A percentile compares a stretch with the other conserved stretches of the same genome.
Evolutionary conservation across 306 rosid genomes (phyloP).

Genomic region (Rosa persica): DNA sequence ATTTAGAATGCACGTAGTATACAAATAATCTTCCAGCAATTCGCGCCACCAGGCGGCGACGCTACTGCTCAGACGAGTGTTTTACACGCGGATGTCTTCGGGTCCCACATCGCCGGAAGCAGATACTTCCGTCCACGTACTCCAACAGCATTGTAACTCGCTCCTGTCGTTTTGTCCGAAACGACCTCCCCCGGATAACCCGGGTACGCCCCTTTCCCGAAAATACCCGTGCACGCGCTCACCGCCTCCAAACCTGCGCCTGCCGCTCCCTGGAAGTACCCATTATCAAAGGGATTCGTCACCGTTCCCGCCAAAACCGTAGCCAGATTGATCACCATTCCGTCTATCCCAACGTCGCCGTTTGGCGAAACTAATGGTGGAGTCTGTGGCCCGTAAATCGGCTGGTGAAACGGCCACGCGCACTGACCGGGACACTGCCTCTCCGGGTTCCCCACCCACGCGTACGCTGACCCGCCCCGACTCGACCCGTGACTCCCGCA

Average conservation of each 20-base stretch:
- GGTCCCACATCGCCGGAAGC: constrained; percentile 57
- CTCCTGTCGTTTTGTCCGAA: constrained; percentile 25
- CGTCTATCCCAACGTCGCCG: constrained; percentile 34
- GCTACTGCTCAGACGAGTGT: constrained; percentile 30
- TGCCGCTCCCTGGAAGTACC: constrained; percentile 31
- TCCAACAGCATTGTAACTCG: constrained; percentile 46
- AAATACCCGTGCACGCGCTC: constrained; percentile 36
- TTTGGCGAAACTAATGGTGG: constrained; percentile 30
- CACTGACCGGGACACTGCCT: constrained; percentile 37
- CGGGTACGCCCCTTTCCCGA: constrained; percentile 37
- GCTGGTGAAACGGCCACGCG: constrained; percentile 40
- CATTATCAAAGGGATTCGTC: constrained; percentile 33
- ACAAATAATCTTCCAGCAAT: not conserved
- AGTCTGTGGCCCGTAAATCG: constrained; percentile 37
- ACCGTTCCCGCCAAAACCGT: constrained; percentile 37
- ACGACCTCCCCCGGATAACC: constrained; percentile 29
- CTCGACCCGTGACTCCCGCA: constrained; percentile 30
- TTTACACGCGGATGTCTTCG: constrained; percentile 41
- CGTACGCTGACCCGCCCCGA: not conserved
- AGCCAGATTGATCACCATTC: constrained; percentile 36
- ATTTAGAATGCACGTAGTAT: not conserved
- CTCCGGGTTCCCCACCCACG: constrained; percentile 36
- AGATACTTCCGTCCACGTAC: constrained; percentile 36
- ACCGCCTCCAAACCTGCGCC: constrained; percentile 35
- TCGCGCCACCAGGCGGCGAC: not conserved